Evolutionary conservation across 177 flowering plant genomes (phyloP), one percentile per base, ranked within the genome.

Genomic region (Telopea speciosissima): DNA sequence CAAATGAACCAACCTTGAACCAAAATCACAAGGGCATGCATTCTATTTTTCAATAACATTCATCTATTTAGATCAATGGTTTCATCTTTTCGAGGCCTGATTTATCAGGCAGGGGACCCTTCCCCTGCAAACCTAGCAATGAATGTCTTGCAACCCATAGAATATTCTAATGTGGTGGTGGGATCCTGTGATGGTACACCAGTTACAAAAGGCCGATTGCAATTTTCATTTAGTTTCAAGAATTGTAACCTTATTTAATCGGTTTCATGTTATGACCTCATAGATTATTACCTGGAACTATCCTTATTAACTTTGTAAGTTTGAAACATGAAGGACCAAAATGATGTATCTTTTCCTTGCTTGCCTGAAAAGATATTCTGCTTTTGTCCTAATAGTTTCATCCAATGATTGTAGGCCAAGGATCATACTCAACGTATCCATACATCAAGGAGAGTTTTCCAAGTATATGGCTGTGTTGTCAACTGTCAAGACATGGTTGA

Each of bases 391-490:
- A 61, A 69, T 28, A 58, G 26, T 68, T 44, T 23, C 14, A 70
- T 65, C 21, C 24, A n/a, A 26, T 66, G 17, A 17, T 71, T 68
- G 58, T 79, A 90, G 96, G 84, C 73, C 66, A 84, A 68, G 62
- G 78, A 84, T 74, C 52, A 25, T 69, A 45, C 66, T 77, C 83
- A 71, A 75, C 72, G 61, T 23, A 67, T 72, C 44, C 74, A 21
- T 24, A 56, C 79, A 67, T 81, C 96, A 70, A 92, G 85, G 85
- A 83, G 98, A 84, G 79, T 72, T 44, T 93, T 84, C 75, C 90
- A 89, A 79, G 89, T 93, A 24, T 89, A 89, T 86, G 99, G 99
- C 33, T 96, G 99, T 81, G 84, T 90, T 61, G 92, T 85, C 65
- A 89, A 85, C 70, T 79, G 83, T 75, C 73, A 85, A 79, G 93